These are phyloP conservation scores for Penicillium freii DNA, from an alignment of 2,329 filamentous ascomycete species.

Conservation along the genomic window DNA sequence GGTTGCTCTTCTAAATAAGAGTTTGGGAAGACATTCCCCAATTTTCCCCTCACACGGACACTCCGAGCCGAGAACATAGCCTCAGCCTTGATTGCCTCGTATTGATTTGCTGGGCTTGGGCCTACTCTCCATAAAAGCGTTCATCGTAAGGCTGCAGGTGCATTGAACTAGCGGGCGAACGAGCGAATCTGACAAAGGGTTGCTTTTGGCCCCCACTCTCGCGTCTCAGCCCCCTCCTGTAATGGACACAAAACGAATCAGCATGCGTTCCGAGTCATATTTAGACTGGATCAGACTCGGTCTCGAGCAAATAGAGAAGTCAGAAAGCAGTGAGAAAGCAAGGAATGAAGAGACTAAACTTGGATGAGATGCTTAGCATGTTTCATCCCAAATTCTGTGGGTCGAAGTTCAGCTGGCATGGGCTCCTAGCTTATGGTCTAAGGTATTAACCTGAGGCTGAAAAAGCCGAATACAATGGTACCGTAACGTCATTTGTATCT, in stretches of 20 bases:
- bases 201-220: constrained; percentile 18
- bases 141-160: constrained; percentile 26
- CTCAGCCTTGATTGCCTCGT: background rate
- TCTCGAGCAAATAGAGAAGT: background rate
- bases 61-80: constrained; percentile 4
- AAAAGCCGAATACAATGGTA: constrained; percentile 1
- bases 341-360: background rate
- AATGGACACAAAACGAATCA: constrained; percentile 3
- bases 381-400: background rate
- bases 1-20: background rate
- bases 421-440: background rate
- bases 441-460: background rate
- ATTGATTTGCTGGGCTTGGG: constrained; percentile 6
- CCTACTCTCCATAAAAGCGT: background rate
- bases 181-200: constrained; percentile 3
- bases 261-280: background rate
- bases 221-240: constrained; percentile 13
- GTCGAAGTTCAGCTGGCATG: constrained; percentile 16
- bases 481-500: background rate
- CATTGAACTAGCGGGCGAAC: constrained; percentile 19
- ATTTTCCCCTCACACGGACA: constrained; percentile 10
- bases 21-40: background rate
- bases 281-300: background rate
- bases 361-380: background rate
- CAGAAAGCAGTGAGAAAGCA: background rate